These are phyloP conservation scores for Hyaloscypha finlandica DNA, from an alignment of 495 filamentous ascomycete genomes.

Conservation along the genomic window DNA sequence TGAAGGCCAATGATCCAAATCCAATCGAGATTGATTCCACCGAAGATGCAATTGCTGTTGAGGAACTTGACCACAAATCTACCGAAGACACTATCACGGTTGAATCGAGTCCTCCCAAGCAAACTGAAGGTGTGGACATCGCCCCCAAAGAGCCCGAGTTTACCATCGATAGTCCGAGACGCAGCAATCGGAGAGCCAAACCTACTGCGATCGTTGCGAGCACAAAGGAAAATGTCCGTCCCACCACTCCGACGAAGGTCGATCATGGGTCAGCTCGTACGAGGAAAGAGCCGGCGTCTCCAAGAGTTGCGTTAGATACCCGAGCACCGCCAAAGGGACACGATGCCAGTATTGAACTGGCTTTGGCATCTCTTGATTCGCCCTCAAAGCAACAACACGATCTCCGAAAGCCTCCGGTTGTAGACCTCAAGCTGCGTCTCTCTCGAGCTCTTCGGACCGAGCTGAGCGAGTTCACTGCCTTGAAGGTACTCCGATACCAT, in stretches of 20 bases:
- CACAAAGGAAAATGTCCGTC: conserved; percentile 17
- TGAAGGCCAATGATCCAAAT: too few relatives aligned
- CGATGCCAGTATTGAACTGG: conserved; percentile 31
- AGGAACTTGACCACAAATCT: neutral
- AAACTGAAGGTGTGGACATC: neutral
- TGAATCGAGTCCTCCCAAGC: neutral
- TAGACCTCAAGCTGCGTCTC: conserved; percentile 25
- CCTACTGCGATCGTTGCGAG: conserved; percentile 8
- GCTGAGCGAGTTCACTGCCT: conserved; percentile 65
- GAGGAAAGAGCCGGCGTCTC: conserved; percentile 7
- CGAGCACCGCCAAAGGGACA: conserved; percentile 22
- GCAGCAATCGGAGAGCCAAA: conserved; percentile 18
- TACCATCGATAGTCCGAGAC: conserved; percentile 10
- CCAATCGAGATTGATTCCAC: neutral
- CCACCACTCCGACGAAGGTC: conserved; percentile 13
- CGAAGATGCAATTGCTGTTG: neutral
- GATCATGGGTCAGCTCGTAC: neutral
- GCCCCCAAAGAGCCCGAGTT: conserved; percentile 1
- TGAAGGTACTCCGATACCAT: conserved; percentile 63
- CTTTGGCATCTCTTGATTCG: conserved; percentile 25
- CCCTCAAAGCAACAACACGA: conserved; percentile 24
- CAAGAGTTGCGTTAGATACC: conserved; percentile 20
- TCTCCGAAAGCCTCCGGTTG: conserved; percentile 18
- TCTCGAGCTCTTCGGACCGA: conserved; percentile 56
- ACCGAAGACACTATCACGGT: neutral